Evolutionary conservation across 768 basidiomycete genomes (phyloP).

Genomic region (Rhizopogon vinicolor): DNA sequence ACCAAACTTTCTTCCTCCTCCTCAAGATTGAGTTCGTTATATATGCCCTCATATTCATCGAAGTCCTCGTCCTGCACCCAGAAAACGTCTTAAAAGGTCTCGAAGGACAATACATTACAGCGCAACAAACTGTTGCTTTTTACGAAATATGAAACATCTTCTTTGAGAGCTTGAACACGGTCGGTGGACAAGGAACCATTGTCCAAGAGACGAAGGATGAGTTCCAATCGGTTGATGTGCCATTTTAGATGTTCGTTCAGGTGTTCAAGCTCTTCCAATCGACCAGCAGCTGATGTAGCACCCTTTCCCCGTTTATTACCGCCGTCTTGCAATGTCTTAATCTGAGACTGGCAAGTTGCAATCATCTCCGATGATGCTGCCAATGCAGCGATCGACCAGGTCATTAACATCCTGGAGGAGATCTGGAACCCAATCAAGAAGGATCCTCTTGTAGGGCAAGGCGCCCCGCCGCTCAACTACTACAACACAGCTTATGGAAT

Average conservation of each 20-base stretch:
- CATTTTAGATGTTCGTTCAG: conserved; percentile 93
- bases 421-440: too few relatives aligned
- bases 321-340: conserved; percentile 72
- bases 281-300: conserved; percentile 52
- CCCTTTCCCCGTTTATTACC: conserved; percentile 79
- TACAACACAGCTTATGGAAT: neutral
- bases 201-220: conserved; percentile 88
- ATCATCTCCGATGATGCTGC: neutral
- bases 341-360: conserved; percentile 37
- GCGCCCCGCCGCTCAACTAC: neutral
- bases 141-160: conserved; percentile 95
- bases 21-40: too few relatives aligned
- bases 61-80: too few relatives aligned
- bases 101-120: too few relatives aligned
- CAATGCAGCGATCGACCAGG: neutral
- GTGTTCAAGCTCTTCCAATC: conserved; percentile 78
- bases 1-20: too few relatives aligned
- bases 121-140: too few relatives aligned
- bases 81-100: too few relatives aligned
- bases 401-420: neutral
- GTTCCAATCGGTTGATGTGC: conserved; percentile 91
- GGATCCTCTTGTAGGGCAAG: neutral
- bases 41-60: too few relatives aligned
- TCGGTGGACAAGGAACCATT: conserved; percentile 88
- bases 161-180: conserved; percentile 76